These are phyloP conservation scores for Clarireedia hainanense DNA, from an alignment of 2,329 filamentous ascomycete species.

Conservation along the genomic window DNA sequence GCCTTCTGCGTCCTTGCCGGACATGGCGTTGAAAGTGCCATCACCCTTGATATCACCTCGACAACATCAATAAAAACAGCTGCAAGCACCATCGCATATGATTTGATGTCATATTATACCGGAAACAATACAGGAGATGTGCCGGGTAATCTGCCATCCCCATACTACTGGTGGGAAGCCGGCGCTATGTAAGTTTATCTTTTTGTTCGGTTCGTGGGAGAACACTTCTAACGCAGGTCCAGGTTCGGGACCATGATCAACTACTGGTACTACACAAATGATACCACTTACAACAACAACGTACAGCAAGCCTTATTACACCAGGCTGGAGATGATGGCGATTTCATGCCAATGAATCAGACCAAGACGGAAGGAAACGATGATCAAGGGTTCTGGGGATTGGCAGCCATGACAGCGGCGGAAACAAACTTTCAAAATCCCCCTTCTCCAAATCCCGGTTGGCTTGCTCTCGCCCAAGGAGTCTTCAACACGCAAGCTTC, in stretches of 20 bases:
- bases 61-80: slow-evolving; percentile 26
- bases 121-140: slow-evolving; percentile 38
- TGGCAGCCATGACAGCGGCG: slow-evolving; percentile 61
- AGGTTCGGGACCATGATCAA: slow-evolving; percentile 55
- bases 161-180: slow-evolving; percentile 25
- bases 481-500: slow-evolving; percentile 70
- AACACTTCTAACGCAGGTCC: background rate
- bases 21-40: slow-evolving; percentile 5
- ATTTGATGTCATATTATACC: slow-evolving; percentile 44
- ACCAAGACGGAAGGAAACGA: slow-evolving; percentile 51
- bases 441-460: slow-evolving; percentile 45
- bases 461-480: slow-evolving; percentile 65
- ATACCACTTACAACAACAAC: slow-evolving; percentile 46
- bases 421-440: slow-evolving; percentile 56
- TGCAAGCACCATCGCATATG: slow-evolving; percentile 32
- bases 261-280: slow-evolving; percentile 76
- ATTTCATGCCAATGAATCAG: slow-evolving; percentile 70
- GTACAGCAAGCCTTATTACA: slow-evolving; percentile 61
- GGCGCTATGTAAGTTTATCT: slow-evolving; percentile 43
- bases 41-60: slow-evolving; percentile 4
- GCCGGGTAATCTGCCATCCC: slow-evolving; percentile 38
- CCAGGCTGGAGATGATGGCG: slow-evolving; percentile 61
- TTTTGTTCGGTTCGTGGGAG: background rate
- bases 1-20: slow-evolving; percentile 1
- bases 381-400: slow-evolving; percentile 58